phyloP scores from a whole-genome alignment of 75 land plant genomes.

The Ceratopteris richardii region DNA sequence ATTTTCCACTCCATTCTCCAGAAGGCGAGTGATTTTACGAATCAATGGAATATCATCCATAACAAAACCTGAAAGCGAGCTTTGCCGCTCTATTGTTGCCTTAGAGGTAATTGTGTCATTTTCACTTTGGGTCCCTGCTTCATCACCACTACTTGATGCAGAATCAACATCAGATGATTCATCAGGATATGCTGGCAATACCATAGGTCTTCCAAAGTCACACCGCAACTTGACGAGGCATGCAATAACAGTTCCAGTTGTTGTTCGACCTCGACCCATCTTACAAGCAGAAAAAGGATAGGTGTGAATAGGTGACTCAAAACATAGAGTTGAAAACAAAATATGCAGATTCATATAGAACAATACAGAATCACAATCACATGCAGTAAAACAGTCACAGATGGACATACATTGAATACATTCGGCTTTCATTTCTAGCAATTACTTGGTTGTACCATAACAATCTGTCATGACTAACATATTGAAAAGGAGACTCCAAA shows the following conservation, averaged over 20 bases:
- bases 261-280: constrained; percentile 98
- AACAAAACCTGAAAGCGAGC: constrained; percentile 45
- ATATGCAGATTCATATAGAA: too few relatives aligned
- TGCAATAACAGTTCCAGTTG: constrained; percentile 97
- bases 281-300: constrained; percentile 12
- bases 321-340: too few relatives aligned
- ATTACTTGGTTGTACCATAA: too few relatives aligned
- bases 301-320: too few relatives aligned
- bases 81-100: constrained; percentile 15
- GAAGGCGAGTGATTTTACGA: constrained; percentile 73
- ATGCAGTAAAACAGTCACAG: too few relatives aligned
- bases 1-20: constrained; percentile 86
- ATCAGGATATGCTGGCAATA: constrained; percentile 24
- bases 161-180: constrained; percentile 29
- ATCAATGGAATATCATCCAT: constrained; percentile 82
- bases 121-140: constrained; percentile 23
- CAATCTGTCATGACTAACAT: too few relatives aligned
- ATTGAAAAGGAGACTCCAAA: too few relatives aligned
- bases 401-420: too few relatives aligned
- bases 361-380: too few relatives aligned
- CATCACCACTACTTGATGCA: constrained; percentile 73
- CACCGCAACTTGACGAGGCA: constrained; percentile 82
- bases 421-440: too few relatives aligned
- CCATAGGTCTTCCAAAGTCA: constrained; percentile 72
- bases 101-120: constrained; percentile 17